phyloP scores from a whole-genome alignment of 306 rosid genomes.

The Dryas drummondii region DNA sequence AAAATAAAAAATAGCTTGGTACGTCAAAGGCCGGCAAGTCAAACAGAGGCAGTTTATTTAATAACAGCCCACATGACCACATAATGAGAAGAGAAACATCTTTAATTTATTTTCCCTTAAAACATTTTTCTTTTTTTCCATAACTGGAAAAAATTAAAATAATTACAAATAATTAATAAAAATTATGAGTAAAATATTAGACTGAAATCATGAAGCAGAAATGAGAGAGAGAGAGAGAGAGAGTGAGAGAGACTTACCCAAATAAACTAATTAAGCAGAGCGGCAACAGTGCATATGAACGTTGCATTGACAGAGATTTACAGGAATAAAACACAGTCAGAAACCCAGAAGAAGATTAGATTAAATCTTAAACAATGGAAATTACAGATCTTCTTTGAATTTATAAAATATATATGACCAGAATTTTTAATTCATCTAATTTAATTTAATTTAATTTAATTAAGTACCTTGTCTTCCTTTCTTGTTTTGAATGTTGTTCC shows the following conservation, averaged over 20 bases:
- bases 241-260: slow-evolving; percentile 61
- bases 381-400: slow-evolving; percentile 46
- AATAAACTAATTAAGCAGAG: slow-evolving; percentile 72
- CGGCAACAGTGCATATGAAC: slow-evolving; percentile 49
- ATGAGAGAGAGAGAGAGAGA: not conserved
- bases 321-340: slow-evolving; percentile 62
- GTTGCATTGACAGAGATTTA: slow-evolving; percentile 54
- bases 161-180: not conserved
- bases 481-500: slow-evolving; percentile 85
- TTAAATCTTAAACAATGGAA: not conserved
- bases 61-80: slow-evolving; percentile 4
- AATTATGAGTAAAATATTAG: not conserved
- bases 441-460: not conserved
- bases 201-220: slow-evolving; percentile 15
- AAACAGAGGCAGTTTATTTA: not conserved
- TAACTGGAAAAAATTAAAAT: not conserved
- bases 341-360: slow-evolving; percentile 21
- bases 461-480: slow-evolving; percentile 87
- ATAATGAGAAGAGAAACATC: slow-evolving; percentile 22
- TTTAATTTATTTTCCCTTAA: not conserved
- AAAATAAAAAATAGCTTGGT: not conserved
- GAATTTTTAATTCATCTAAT: too few species aligned
- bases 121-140: not conserved
- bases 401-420: too few species aligned
- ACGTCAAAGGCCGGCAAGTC: not conserved